phyloP scores from a whole-genome alignment of 129 eudicot species.

The Sambucus nigra region DNA sequence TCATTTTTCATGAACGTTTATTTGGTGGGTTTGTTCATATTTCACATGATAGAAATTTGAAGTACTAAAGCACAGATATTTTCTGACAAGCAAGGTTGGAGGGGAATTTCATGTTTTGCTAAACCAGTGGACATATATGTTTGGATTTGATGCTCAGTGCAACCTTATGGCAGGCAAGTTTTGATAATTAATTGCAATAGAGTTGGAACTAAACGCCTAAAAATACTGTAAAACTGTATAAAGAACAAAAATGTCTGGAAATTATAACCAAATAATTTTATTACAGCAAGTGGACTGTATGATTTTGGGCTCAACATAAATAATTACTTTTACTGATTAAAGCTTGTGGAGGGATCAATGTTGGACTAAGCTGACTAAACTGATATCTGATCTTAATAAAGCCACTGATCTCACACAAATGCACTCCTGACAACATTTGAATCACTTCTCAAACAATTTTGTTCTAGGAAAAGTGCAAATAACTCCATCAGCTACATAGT shows the following conservation, averaged over 20 bases:
- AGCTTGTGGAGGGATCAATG: too few relatives aligned
- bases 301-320: background rate
- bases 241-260: constrained; percentile 13
- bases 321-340: too few relatives aligned
- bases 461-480: too few relatives aligned
- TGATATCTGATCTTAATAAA: background rate
- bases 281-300: background rate
- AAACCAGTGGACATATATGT: background rate
- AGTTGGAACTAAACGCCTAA: constrained; percentile 9
- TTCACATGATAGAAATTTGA: too few relatives aligned
- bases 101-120: constrained; percentile 2
- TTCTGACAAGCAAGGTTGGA: constrained; percentile 29
- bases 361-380: constrained; percentile 1
- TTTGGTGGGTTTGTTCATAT: too few relatives aligned
- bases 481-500: too few relatives aligned
- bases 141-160: background rate
- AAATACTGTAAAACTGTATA: background rate
- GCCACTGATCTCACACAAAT: background rate
- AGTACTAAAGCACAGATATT: constrained; percentile 21
- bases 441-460: too few relatives aligned
- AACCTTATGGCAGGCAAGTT: constrained; percentile 13
- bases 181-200: constrained; percentile 11
- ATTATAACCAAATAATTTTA: background rate
- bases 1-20: too few relatives aligned
- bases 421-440: background rate